These are phyloP conservation scores for Tanacetum coccineum DNA, from an alignment of 129 eudicot genomes.

Conservation along the genomic window DNA sequence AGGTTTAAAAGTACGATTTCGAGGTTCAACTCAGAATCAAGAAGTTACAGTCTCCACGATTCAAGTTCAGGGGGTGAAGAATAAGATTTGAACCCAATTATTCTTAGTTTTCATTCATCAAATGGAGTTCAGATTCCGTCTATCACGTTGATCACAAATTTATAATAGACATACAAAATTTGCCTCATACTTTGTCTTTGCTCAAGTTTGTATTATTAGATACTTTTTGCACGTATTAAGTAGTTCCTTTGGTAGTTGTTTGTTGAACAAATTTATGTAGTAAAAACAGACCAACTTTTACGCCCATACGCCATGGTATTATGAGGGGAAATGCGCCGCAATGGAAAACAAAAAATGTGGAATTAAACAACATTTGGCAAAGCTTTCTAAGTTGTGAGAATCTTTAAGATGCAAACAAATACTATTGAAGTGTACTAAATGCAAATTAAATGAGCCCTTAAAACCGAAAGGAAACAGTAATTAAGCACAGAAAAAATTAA, in stretches of 20 bases:
- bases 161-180: conserved; percentile 1
- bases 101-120: conserved; percentile 4
- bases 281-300: no score
- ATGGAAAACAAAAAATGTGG: no score
- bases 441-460: no score
- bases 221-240: conserved; percentile 8
- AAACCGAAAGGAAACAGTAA: no score
- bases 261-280: no score
- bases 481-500: no score
- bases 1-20: conserved; percentile 32
- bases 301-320: no score
- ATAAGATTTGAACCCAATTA: conserved; percentile 3
- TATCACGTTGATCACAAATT: not conserved
- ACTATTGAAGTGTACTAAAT: no score
- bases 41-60: conserved; percentile 26
- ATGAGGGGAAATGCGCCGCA: no score
- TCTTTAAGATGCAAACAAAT: no score
- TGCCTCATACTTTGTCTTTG: conserved; percentile 7
- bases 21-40: conserved; percentile 32
- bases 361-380: no score
- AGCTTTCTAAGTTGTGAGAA: no score
- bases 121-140: conserved; percentile 12
- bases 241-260: not conserved
- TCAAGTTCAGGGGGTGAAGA: conserved; percentile 24
- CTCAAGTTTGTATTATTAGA: conserved; percentile 12